These are phyloP conservation scores for Scenedesmus sp. DNA, from an alignment of 163 green algal species.

Conservation along the genomic window DNA sequence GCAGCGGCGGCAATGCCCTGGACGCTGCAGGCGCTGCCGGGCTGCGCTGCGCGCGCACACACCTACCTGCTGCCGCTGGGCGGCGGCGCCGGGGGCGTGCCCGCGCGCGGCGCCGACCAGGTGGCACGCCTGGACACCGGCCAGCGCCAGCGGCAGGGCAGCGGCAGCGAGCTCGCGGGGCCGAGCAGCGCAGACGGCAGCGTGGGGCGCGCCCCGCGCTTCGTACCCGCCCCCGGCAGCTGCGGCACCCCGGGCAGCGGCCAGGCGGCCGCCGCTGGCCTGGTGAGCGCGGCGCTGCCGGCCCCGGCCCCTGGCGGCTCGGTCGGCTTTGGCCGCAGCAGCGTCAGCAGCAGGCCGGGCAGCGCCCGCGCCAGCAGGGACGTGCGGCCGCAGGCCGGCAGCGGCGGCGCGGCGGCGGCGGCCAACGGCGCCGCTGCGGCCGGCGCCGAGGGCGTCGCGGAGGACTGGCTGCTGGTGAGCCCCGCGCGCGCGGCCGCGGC, in stretches of 20 bases:
- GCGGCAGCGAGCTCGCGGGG: too few relatives aligned
- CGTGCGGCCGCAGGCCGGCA: neutral
- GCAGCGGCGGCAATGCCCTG: conserved; percentile 37
- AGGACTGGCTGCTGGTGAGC: conserved; percentile 17
- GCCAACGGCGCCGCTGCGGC: neutral
- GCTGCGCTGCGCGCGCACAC: neutral
- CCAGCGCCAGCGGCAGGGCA: too few relatives aligned
- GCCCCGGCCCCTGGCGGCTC: neutral
- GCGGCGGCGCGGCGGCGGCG: too few relatives aligned
- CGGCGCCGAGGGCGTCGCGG: neutral
- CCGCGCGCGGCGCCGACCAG: too few relatives aligned
- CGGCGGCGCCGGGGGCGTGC: too few relatives aligned
- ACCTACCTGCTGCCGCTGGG: conserved; percentile 36
- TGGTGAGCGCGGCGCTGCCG: neutral
- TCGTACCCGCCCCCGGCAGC: too few relatives aligned
- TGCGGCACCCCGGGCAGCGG: neutral
- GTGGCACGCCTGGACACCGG: too few relatives aligned
- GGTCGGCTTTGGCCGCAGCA: neutral
- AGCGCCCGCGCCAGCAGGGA: neutral
- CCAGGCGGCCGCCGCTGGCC: neutral
- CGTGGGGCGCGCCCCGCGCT: too few relatives aligned
- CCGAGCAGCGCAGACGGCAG: neutral
- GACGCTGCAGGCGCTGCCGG: conserved; percentile 23
- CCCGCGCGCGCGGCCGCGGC: neutral
- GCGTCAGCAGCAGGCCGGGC: neutral